Evolutionary conservation across 1,139 yeast genomes (phyloP).

Genomic region (Geotrichum siamense): DNA sequence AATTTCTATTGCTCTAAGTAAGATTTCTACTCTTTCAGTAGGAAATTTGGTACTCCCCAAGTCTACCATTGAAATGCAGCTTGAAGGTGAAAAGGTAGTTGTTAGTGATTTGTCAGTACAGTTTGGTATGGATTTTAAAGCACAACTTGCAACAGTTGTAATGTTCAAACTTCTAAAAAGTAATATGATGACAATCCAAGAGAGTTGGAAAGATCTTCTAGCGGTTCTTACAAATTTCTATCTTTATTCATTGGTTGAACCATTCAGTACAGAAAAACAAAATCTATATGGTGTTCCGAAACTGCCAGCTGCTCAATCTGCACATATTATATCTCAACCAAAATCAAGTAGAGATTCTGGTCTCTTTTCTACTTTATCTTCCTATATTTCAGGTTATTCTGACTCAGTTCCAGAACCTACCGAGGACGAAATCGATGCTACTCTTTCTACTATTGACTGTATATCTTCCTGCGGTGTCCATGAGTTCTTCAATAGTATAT

Average conservation of each 20-base stretch:
- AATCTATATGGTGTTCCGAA: constrained; percentile 25
- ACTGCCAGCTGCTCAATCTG: constrained; percentile 59
- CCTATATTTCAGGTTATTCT: constrained; percentile 78
- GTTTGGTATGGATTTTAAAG: constrained; percentile 86
- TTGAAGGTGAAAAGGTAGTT: constrained; percentile 48
- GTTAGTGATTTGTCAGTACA: constrained; percentile 77
- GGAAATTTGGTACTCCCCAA: constrained; percentile 38
- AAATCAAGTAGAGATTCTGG: constrained; percentile 64
- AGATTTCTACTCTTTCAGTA: constrained; percentile 42
- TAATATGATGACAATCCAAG: constrained; percentile 41
- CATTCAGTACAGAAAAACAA: constrained; percentile 59
- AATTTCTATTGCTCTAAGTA: constrained; percentile 55
- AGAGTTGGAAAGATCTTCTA: constrained; percentile 52
- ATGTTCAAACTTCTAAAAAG: constrained; percentile 68
- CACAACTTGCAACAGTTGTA: constrained; percentile 82
- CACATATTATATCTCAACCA: constrained; percentile 53
- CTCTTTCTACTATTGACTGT: constrained; percentile 77
- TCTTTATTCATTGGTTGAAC: constrained; percentile 68
- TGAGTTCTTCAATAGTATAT: constrained; percentile 38
- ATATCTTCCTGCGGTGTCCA: constrained; percentile 58
- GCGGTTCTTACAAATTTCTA: constrained; percentile 58
- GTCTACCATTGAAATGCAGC: constrained; percentile 37
- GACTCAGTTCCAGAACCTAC: constrained; percentile 90
- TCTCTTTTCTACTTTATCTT: constrained; percentile 79
- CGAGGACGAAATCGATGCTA: constrained; percentile 82